A percentile compares a stretch with the other conserved stretches of the same genome.
phyloP scores from a whole-genome alignment of 2,329 filamentous ascomycete genomes.

The Grosmannia clavigera region DNA sequence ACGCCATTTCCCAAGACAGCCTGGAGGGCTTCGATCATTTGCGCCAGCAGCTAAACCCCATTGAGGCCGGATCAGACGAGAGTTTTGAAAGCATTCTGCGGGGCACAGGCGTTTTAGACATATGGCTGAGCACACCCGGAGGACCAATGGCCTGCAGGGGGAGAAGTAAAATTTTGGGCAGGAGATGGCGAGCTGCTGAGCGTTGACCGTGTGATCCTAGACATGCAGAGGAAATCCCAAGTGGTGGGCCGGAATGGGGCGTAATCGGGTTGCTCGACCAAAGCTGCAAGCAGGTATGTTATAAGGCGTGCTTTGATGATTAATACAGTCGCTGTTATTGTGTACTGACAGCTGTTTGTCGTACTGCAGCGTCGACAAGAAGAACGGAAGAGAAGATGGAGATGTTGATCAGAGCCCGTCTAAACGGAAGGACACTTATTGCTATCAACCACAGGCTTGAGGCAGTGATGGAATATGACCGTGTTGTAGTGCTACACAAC shows the following conservation, averaged over 20 bases:
- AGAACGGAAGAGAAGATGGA: not conserved
- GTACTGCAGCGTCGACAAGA: not conserved
- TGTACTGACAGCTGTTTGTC: not conserved
- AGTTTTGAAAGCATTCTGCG: not conserved
- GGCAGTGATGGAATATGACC: not conserved
- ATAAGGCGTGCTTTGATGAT: not conserved
- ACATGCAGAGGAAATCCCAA: not conserved
- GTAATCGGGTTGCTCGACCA: not conserved
- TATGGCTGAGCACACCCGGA: not conserved
- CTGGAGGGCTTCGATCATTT: not conserved
- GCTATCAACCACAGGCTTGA: not conserved
- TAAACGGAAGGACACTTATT: not conserved
- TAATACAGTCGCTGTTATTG: not conserved
- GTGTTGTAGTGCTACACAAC: not conserved
- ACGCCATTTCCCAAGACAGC: not conserved
- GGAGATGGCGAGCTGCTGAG: too few species aligned
- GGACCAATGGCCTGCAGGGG: not conserved
- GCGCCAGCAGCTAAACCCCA: not conserved
- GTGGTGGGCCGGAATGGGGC: too few species aligned
- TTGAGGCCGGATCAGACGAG: not conserved
- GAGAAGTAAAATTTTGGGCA: too few species aligned
- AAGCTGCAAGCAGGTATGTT: not conserved
- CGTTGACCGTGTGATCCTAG: not conserved
- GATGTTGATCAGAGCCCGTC: not conserved
- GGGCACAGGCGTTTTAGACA: not conserved